These are phyloP conservation scores for Syncephalastrum monosporum DNA, from an alignment of 371 early-diverging fungal genomes.

Conservation along the genomic window DNA sequence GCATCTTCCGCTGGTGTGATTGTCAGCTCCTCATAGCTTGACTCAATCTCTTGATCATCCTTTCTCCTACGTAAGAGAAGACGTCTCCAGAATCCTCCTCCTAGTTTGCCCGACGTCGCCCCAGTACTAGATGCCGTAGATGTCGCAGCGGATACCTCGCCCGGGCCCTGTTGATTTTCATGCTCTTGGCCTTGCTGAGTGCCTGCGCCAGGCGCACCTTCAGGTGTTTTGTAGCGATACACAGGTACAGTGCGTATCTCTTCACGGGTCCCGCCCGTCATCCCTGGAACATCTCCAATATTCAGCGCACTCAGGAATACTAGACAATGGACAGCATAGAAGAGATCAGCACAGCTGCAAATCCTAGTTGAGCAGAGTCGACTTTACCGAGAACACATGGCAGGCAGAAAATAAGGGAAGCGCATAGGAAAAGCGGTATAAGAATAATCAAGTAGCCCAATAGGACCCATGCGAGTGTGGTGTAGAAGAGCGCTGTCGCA, in stretches of 20 bases:
- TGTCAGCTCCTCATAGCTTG: constrained; percentile 16
- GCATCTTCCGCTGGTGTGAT: constrained; percentile 42
- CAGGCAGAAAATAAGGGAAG: constrained; percentile 63
- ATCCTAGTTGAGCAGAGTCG: background rate
- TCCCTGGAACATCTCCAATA: constrained; percentile 47
- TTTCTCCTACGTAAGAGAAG: constrained; percentile 7
- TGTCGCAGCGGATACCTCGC: background rate
- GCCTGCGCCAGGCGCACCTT: background rate
- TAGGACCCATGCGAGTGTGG: constrained; percentile 59
- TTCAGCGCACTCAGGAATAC: constrained; percentile 54
- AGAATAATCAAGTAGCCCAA: constrained; percentile 66
- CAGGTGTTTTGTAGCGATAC: constrained; percentile 20
- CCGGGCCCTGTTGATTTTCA: no score
- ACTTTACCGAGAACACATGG: constrained; percentile 51
- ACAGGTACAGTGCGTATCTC: constrained; percentile 56
- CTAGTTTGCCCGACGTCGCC: background rate
- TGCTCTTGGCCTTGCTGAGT: background rate
- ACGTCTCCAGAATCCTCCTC: constrained; percentile 1
- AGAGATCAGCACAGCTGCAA: background rate
- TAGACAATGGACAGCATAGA: constrained; percentile 7
- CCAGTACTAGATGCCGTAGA: no score
- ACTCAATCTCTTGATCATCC: constrained; percentile 10
- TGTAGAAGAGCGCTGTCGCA: constrained; percentile 57
- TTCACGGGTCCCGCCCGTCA: constrained; percentile 57
- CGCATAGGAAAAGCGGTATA: constrained; percentile 58